Percentiles rank a stretch among this genome's conserved stretches.
phyloP scores from a whole-genome alignment of 225 moss, liverwort and hornwort genomes.

The Straminergon stramineum region DNA sequence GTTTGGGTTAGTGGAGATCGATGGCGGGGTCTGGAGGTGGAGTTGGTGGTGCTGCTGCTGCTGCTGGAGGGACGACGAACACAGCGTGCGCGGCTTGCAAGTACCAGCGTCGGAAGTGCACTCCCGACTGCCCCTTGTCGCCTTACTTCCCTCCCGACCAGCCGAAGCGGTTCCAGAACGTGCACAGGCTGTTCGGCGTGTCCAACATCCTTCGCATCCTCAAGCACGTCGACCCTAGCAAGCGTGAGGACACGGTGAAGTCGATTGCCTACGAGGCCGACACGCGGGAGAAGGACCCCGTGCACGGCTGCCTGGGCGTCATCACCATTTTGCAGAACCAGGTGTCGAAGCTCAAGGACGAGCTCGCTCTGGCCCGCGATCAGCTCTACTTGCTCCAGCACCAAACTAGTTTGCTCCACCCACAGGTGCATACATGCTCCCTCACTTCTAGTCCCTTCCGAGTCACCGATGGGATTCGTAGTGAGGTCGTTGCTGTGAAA shows the following conservation, averaged over 20 bases:
- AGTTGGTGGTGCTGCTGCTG: background rate
- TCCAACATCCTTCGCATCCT: slow-evolving; percentile 67
- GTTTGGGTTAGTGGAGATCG: background rate
- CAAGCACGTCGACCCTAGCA: slow-evolving; percentile 47
- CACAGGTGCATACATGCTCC: background rate
- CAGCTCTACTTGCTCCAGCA: slow-evolving; percentile 40
- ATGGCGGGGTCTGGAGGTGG: background rate
- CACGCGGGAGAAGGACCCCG: slow-evolving; percentile 56
- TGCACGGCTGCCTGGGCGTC: slow-evolving; percentile 54
- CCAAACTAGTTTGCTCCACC: background rate
- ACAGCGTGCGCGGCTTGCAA: slow-evolving; percentile 72
- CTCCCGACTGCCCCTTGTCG: slow-evolving; percentile 57
- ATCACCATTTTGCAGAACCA: slow-evolving; percentile 53
- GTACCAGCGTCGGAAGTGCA: slow-evolving; percentile 61
- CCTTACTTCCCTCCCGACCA: slow-evolving; percentile 72
- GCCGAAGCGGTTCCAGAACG: slow-evolving; percentile 61
- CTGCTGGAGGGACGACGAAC: background rate
- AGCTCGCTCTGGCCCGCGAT: slow-evolving; percentile 35
- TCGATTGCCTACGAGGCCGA: slow-evolving; percentile 65
- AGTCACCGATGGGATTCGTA: background rate
- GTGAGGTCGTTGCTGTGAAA: background rate
- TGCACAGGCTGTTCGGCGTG: slow-evolving; percentile 58
- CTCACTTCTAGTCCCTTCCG: background rate
- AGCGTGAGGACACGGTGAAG: slow-evolving; percentile 55
- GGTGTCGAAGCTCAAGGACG: slow-evolving; percentile 48